These are phyloP conservation scores for Fusarium armeniacum DNA, from an alignment of 2,329 filamentous ascomycete species.

Conservation along the genomic window DNA sequence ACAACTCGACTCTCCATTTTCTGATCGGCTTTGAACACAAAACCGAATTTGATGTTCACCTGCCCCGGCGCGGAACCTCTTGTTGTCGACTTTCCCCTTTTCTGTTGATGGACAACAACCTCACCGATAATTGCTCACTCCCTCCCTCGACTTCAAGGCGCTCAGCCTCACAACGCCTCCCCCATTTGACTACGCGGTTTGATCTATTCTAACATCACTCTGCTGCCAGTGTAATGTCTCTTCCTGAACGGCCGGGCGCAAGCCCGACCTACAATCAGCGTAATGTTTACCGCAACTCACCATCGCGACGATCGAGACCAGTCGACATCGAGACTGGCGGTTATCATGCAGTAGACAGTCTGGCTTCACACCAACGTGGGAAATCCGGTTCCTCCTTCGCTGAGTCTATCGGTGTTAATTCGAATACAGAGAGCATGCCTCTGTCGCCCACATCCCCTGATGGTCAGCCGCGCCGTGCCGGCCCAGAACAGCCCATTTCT, in stretches of 20 bases:
- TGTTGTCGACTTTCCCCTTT: conserved; percentile 27
- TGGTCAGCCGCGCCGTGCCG: conserved; percentile 52
- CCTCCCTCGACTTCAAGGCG: conserved; percentile 28
- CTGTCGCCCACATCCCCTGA: conserved; percentile 62
- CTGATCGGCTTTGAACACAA: conserved; percentile 15
- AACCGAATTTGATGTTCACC: conserved; percentile 20
- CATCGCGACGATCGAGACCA: conserved; percentile 74
- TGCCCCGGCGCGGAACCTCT: conserved; percentile 27
- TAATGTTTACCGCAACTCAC: conserved; percentile 76
- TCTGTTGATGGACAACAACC: conserved; percentile 39
- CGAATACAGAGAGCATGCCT: conserved; percentile 68
- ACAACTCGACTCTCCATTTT: conserved; percentile 12
- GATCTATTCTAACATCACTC: conserved; percentile 41
- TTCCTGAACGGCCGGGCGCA: conserved; percentile 74
- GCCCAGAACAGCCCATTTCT: conserved; percentile 57
- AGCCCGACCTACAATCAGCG: conserved; percentile 72
- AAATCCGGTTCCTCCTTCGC: conserved; percentile 70
- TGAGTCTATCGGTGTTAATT: conserved; percentile 70
- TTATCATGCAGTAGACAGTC: conserved; percentile 60
- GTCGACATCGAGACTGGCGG: conserved; percentile 78
- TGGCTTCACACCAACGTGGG: conserved; percentile 66
- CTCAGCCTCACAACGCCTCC: conserved; percentile 15
- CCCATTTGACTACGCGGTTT: conserved; percentile 9
- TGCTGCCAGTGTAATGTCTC: conserved; percentile 67
- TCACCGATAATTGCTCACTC: conserved; percentile 29